Evolutionary conservation across 148 eudicot genomes (phyloP).

Genomic region (Rhododendron vialii): DNA sequence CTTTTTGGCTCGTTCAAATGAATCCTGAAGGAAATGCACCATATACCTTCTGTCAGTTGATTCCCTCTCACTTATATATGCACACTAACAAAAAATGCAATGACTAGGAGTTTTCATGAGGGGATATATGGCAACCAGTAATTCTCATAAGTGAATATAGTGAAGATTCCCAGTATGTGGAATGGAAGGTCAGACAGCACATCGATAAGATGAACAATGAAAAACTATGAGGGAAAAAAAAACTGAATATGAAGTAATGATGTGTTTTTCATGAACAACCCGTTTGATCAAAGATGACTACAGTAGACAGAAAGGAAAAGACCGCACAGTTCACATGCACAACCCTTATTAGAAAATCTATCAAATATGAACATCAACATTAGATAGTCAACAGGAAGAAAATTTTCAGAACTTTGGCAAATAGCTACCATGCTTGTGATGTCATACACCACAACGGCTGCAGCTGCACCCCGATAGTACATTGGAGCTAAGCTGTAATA

Average conservation of each 20-base stretch:
- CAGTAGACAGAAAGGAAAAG: not conserved
- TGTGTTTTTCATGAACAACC: not conserved
- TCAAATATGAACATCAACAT: not conserved
- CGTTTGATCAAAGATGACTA: not conserved
- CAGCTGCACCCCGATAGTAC: slow-evolving; percentile 81
- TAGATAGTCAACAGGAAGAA: not conserved
- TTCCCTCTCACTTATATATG: not conserved
- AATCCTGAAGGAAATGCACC: slow-evolving; percentile 39
- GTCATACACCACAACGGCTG: slow-evolving; percentile 72
- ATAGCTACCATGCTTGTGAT: slow-evolving; percentile 48
- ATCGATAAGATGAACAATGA: not conserved
- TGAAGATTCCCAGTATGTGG: not conserved
- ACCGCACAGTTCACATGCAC: not conserved
- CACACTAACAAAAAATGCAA: not conserved
- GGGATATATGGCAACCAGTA: not conserved
- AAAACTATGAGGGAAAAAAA: not conserved
- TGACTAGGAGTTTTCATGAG: not conserved
- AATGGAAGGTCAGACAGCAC: not conserved
- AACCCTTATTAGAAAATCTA: not conserved
- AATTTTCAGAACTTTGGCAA: not conserved
- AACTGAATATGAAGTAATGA: no score
- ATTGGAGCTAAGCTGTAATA: slow-evolving; percentile 85
- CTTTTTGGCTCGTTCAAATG: slow-evolving; percentile 60
- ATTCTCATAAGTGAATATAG: not conserved
- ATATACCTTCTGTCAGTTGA: not conserved